These are phyloP conservation scores for Dichomitus squalens DNA, from an alignment of 1,284 basidiomycete species.

Conservation along the genomic window DNA sequence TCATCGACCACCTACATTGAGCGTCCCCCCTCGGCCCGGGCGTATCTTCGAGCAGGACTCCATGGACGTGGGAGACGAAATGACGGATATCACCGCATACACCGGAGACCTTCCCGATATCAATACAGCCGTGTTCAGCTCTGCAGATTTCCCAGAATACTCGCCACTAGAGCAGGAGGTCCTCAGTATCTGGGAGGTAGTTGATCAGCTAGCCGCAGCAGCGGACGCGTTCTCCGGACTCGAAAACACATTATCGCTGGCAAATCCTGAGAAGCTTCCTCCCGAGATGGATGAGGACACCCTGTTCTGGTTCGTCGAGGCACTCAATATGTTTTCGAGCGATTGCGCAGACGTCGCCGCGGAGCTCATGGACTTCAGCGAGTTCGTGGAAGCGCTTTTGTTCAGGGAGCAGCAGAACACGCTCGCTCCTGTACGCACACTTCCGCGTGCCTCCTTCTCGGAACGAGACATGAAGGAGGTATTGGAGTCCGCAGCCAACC, in stretches of 20 bases:
- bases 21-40: conserved; percentile 4
- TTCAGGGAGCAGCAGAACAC: conserved; percentile 3
- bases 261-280: background rate
- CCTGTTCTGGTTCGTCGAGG: conserved; percentile 20
- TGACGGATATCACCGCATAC: background rate
- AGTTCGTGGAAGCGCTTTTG: conserved; percentile 15
- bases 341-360: conserved; percentile 19
- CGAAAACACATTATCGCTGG: conserved; percentile 8
- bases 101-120: conserved; percentile 6
- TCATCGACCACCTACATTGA: conserved; percentile 4
- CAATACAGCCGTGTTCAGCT: conserved; percentile 14
- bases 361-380: conserved; percentile 20
- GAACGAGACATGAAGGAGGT: conserved; percentile 22
- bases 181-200: conserved; percentile 17
- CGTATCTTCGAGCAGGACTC: background rate
- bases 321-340: conserved; percentile 18
- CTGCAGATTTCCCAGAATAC: conserved; percentile 16
- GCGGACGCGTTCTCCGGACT: conserved; percentile 15
- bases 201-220: conserved; percentile 19
- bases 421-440: background rate
- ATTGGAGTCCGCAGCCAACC: conserved; percentile 11
- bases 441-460: conserved; percentile 20
- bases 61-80: conserved; percentile 1
- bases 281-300: conserved; percentile 19
- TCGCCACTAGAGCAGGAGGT: conserved; percentile 23